Base-by-base conservation (phyloP, 1,284 basidiomycete genomes). In the Papiliotrema terrestris region DNA sequence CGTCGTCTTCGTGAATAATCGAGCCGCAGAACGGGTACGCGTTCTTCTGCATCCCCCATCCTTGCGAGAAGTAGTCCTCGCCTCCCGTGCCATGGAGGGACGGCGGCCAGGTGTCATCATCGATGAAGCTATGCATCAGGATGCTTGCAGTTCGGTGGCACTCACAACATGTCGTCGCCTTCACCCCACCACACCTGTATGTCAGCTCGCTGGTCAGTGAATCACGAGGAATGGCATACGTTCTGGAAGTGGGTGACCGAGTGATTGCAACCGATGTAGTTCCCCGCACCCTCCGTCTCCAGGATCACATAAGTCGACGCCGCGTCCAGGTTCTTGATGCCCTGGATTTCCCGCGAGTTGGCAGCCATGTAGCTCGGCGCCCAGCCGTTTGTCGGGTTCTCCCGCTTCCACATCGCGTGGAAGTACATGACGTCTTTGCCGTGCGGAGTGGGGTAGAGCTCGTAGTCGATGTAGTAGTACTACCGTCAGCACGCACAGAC, bases 391-490 rank as follows among this genome's bases (percentile, higher is more conserved):
- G 49, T 51, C 11, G 49, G 49, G 23, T 51, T 51, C 38, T 41
- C 49, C 6, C 49, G 49, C 14, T 43, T 41, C 49, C 49, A 51
- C 38, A 43, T 22, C 23, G 38, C 8, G 23, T 51, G 49, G 26
- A 51, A 51, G 39, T 51, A 51, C 17, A 51, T 11, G 11, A 37
- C 29, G 23, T 51, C 49, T 22, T 51, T 35, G 39, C 14, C 17
- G 11, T 29, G 39, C 14, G 49, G 39, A 17, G 41, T 39, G 9
- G 37, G 8, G 49, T 51, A 51, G 11, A 51, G 49, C 25, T 51
- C 49, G 41, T 51, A 51, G 25, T 51, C 49, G 38, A 51, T 26
- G 38, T 51, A 51, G 26, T 35, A 51, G 38, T 51, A 51, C 49
- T 51, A 25, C 19, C 19, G 11, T 19, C 47, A 39, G 15, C 32